These are phyloP conservation scores for Tetrahymena malaccensis DNA, from an alignment of 73 alveolate species.

Conservation along the genomic window DNA sequence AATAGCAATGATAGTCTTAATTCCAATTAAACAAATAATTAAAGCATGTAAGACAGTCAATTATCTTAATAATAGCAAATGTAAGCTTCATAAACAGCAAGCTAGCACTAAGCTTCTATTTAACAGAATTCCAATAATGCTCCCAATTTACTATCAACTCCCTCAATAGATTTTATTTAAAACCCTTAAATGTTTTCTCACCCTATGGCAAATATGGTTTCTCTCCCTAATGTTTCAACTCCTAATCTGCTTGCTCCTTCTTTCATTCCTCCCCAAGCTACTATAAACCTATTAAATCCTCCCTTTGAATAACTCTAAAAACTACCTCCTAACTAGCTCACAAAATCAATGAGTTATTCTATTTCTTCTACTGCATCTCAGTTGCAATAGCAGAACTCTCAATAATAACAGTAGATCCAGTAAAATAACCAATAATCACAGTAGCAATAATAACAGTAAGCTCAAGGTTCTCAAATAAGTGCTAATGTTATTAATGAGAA, in stretches of 20 bases:
- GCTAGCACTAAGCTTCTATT: neutral
- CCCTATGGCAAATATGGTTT: neutral
- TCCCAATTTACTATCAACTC: neutral
- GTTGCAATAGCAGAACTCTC: neutral
- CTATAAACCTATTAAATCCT: neutral
- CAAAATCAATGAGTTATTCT: neutral
- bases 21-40: neutral
- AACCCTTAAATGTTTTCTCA: neutral
- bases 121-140: neutral
- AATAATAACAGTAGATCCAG: neutral
- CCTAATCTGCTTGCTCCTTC: neutral
- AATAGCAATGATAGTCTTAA: neutral
- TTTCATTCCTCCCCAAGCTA: neutral
- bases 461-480: neutral
- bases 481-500: neutral
- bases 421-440: neutral
- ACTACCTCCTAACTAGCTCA: neutral
- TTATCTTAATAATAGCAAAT: neutral
- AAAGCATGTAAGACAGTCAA: neutral
- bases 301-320: neutral
- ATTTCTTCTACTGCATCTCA: neutral
- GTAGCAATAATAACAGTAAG: neutral
- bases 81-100: neutral
- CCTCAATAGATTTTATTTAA: neutral
- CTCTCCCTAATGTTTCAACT: neutral